Evolutionary conservation across 495 filamentous ascomycete genomes (phyloP).

Genomic region (Penicillium pancosmium): DNA sequence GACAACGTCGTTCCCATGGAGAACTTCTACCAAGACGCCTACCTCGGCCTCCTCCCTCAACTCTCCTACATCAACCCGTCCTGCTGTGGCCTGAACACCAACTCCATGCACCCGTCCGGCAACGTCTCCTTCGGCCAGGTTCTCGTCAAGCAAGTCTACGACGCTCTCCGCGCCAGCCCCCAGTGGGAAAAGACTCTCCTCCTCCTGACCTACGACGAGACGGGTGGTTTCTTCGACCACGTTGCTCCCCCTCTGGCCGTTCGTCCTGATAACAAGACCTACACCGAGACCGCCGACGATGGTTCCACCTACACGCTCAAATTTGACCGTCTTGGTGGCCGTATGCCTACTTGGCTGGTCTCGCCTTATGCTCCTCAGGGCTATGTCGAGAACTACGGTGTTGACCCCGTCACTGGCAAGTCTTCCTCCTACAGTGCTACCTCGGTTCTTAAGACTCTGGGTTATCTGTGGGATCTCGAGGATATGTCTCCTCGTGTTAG

Average conservation of each 20-base stretch:
- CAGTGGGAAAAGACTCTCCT: conserved; percentile 54
- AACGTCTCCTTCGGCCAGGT: conserved; percentile 52
- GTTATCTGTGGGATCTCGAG: conserved; percentile 50
- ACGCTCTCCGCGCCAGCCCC: conserved; percentile 48
- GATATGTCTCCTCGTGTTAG: conserved; percentile 45
- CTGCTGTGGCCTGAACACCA: conserved; percentile 52
- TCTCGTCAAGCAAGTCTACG: conserved; percentile 56
- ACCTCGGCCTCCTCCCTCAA: conserved; percentile 45
- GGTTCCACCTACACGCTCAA: conserved; percentile 48
- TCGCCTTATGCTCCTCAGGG: conserved; percentile 51
- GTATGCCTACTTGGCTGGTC: conserved; percentile 54
- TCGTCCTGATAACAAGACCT: conserved; percentile 46
- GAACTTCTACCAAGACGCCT: conserved; percentile 48
- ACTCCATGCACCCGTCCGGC: conserved; percentile 54
- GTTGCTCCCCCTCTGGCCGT: conserved; percentile 50
- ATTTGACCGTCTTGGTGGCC: conserved; percentile 56
- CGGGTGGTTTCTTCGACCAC: conserved; percentile 56
- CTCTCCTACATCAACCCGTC: conserved; percentile 58
- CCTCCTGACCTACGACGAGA: conserved; percentile 55
- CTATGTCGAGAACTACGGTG: conserved; percentile 48
- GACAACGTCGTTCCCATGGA: conserved; percentile 39
- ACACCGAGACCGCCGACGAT: conserved; percentile 45
- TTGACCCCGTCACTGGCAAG: conserved; percentile 36
- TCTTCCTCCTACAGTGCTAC: conserved; percentile 43
- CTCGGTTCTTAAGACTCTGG: conserved; percentile 47